phyloP scores from a whole-genome alignment of 2,329 filamentous ascomycete genomes.

The Triangularia setosa region DNA sequence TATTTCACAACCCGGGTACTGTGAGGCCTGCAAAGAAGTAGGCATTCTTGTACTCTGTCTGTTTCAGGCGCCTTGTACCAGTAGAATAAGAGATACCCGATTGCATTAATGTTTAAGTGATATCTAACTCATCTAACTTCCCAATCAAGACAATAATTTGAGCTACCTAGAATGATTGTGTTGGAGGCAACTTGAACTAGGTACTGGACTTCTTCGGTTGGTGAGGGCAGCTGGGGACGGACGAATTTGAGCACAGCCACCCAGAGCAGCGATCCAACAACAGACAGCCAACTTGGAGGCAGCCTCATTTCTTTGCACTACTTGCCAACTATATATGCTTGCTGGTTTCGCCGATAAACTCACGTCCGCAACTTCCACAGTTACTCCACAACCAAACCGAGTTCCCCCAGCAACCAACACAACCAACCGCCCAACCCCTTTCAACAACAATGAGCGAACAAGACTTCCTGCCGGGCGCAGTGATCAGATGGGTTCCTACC shows the following conservation, averaged over 20 bases:
- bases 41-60: background rate
- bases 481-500: background rate
- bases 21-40: slow-evolving; percentile 32
- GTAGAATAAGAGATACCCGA: background rate
- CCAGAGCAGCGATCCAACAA: background rate
- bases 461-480: background rate
- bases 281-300: background rate
- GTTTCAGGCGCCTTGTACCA: background rate
- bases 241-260: background rate
- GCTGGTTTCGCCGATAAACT: no score
- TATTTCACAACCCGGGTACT: slow-evolving; percentile 59
- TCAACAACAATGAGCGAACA: background rate
- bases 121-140: background rate
- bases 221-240: background rate
- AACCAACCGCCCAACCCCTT: background rate
- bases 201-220: background rate
- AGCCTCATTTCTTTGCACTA: background rate
- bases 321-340: background rate
- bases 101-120: background rate
- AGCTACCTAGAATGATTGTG: no score
- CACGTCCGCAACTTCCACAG: no score
- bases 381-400: no score
- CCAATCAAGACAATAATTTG: background rate
- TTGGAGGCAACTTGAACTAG: background rate
- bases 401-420: no score